Conservation (phyloP, 2,329 filamentous ascomycete species). For the Fusarium coicis region DNA sequence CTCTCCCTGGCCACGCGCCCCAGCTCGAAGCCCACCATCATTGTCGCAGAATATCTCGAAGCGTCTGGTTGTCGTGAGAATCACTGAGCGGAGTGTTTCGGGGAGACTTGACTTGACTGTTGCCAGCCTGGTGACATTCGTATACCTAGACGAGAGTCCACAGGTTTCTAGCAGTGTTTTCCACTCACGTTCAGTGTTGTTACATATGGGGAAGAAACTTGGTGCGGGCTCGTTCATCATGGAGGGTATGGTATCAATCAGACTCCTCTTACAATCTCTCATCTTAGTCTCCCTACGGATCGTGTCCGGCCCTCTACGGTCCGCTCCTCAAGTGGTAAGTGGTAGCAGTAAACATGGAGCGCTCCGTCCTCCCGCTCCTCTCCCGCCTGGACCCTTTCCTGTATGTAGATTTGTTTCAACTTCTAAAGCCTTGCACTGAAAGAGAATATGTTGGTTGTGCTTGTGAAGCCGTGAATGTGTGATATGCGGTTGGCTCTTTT, state of each 20-base stretch:
- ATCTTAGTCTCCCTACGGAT: constrained; percentile 35
- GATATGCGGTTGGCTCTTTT: not conserved
- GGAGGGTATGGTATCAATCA: constrained; percentile 31
- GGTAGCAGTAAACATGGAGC: constrained; percentile 16
- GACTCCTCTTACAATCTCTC: constrained; percentile 13
- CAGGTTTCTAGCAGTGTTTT: constrained; percentile 8
- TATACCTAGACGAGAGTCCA: not conserved
- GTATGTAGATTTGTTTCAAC: not conserved
- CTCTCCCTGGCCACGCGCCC: constrained; percentile 40
- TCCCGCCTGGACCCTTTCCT: constrained; percentile 16
- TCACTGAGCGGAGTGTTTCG: constrained; percentile 5
- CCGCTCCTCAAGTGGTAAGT: constrained; percentile 35
- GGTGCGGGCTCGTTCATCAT: constrained; percentile 3
- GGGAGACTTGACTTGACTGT: constrained; percentile 10
- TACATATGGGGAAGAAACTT: not conserved
- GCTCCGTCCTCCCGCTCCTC: constrained; percentile 20
- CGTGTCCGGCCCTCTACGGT: constrained; percentile 40
- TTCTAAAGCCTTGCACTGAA: not conserved
- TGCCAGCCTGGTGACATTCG: constrained; percentile 22
- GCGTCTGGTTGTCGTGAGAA: constrained; percentile 14
- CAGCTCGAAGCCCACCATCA: constrained; percentile 32
- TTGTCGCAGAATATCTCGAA: constrained; percentile 20
- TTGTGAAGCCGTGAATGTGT: not conserved
- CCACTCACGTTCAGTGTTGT: not conserved
- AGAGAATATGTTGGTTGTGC: not conserved